Evolutionary conservation across 257 asterid genomes (phyloP), one percentile per base, ranked within the genome.

Genomic region (Solanum microdontum): DNA sequence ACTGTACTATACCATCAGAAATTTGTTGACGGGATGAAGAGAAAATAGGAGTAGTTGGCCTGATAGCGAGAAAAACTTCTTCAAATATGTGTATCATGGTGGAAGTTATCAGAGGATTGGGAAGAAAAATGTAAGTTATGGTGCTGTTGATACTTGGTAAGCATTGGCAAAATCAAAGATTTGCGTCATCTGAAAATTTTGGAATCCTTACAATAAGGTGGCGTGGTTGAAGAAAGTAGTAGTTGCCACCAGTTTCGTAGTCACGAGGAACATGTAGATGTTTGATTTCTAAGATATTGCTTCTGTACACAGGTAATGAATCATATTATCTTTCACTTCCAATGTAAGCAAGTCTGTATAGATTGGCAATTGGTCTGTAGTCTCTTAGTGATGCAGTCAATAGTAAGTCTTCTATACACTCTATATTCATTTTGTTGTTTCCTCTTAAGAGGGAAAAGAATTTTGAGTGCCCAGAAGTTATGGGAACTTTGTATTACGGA

Each of bases 331-430:
- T 84, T 85, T 87, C 68, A 83, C 84, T 86, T 40, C 55, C 75
- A 30, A 75, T 88, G 88, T 83, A 87, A 84, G 86, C 84, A 87
- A 77, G 85, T 77, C 82, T 91, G 94, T 89, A 92, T 88, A 92
- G 92, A 93, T 83, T 82, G 90, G 90, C 87, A 40, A 73, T 66
- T 45, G 39, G 68, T 45, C 68, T 80, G 34, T 80, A 80, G 68
- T 80, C 40, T 15, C 30, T 10, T 45, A 80, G 69, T 48, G 85
- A 80, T 80, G 85, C 85, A 45, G 85, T 48, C 39, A 11, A 76
- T 72, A 60, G 82, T 14, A 74, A 86, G 40, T 75, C 76, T 85
- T 77, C 48, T 36, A 74, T 36, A 36, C 55, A 45, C 82, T 74
- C 32, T 86, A 43, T 17, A 26, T 82, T 82, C 26, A 45, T 80